A percentile compares a stretch with the other conserved stretches of the same genome.
These are phyloP conservation scores for Lentinula sp. DNA, from an alignment of 768 basidiomycete species.

Conservation along the genomic window DNA sequence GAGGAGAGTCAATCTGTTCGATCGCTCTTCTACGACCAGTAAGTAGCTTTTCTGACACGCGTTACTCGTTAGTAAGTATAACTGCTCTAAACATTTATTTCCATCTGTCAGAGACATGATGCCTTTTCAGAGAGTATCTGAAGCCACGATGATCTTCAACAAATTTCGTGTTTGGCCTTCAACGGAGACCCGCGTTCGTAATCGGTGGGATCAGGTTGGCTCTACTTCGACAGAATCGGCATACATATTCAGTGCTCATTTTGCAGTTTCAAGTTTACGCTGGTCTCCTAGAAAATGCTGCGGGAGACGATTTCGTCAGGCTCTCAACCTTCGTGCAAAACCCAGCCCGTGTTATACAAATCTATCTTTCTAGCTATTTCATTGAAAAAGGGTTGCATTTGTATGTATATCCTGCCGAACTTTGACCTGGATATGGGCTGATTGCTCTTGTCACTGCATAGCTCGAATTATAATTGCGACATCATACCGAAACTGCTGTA, in stretches of 20 bases:
- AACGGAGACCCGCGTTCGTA: not conserved
- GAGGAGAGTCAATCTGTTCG: not conserved
- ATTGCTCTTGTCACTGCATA: not conserved
- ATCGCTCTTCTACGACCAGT: not conserved
- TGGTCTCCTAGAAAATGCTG: constrained; percentile 2
- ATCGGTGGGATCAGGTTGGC: constrained; percentile 3
- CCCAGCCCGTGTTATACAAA: not conserved
- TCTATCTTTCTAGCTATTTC: constrained; percentile 3
- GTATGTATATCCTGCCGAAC: not conserved
- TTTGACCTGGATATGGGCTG: not conserved
- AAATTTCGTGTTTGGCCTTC: constrained; percentile 2
- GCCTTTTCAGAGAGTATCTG: not conserved
- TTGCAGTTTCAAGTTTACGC: constrained; percentile 5
- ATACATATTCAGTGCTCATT: not conserved
- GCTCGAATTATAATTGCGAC: not conserved
- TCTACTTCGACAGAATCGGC: not conserved
- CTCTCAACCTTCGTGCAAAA: not conserved
- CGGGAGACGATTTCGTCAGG: not conserved
- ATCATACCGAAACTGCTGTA: constrained; percentile 3
- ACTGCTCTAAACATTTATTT: too few species aligned
- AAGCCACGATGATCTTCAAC: constrained; percentile 1
- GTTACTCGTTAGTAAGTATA: not conserved
- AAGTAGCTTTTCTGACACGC: not conserved
- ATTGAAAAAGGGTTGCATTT: not conserved
- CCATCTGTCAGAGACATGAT: not conserved